These are phyloP conservation scores for Solanum ossicruentum DNA, from an alignment of 257 asterid species.

Conservation along the genomic window DNA sequence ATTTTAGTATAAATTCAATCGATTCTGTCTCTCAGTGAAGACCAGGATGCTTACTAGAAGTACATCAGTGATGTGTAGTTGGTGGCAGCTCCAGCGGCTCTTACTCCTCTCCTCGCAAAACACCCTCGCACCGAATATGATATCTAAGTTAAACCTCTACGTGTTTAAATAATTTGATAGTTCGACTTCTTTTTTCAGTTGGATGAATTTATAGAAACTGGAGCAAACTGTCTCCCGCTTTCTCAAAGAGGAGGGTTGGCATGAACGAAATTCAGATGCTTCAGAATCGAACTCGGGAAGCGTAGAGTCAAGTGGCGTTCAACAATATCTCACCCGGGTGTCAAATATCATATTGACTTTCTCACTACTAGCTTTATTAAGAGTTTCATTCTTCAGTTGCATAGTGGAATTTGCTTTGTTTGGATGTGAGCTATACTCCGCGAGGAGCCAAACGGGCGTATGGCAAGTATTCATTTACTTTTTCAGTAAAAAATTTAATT, in stretches of 20 bases:
- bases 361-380: too few species aligned
- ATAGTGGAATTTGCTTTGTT: too few species aligned
- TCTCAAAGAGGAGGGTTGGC: too few species aligned
- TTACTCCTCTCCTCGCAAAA: background rate
- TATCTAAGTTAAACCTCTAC: background rate
- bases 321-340: too few species aligned
- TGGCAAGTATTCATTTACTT: background rate
- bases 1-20: background rate
- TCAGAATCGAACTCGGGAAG: too few species aligned
- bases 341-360: too few species aligned
- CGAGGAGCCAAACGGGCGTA: too few species aligned
- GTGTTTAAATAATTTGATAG: background rate
- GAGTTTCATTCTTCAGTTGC: too few species aligned
- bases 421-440: too few species aligned
- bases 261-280: too few species aligned
- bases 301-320: too few species aligned
- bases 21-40: background rate
- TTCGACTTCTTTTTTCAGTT: background rate
- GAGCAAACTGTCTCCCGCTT: too few species aligned
- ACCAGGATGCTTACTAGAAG: background rate
- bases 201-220: background rate
- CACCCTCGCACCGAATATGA: background rate
- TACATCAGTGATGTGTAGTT: background rate
- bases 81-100: background rate
- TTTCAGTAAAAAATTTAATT: background rate